Percentiles rank a stretch among this genome's conserved stretches.
Conservation (phyloP, 2,329 filamentous ascomycete genomes). For the Penicillium palitans region DNA sequence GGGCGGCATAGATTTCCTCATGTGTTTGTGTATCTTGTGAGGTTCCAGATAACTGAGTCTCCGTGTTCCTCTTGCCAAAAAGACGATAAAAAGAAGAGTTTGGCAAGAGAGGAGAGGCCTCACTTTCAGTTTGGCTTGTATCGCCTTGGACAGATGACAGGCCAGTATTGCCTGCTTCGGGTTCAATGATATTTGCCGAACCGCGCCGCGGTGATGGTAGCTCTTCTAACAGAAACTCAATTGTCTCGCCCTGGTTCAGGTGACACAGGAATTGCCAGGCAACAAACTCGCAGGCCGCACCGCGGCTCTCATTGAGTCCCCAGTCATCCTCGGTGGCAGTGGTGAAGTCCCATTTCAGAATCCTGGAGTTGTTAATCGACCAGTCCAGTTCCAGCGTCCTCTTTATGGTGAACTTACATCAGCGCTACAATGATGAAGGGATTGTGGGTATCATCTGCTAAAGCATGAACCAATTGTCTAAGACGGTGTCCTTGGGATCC, state of each 20-base stretch:
- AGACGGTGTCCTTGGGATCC: conserved; percentile 40
- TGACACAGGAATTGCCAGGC: conserved; percentile 63
- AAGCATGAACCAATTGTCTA: conserved; percentile 39
- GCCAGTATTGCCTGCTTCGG: conserved; percentile 23
- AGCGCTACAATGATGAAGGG: conserved; percentile 50
- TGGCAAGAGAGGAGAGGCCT: conserved; percentile 35
- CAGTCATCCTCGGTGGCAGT: conserved; percentile 54
- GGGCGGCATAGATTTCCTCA: conserved; percentile 58
- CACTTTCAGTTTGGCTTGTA: conserved; percentile 18
- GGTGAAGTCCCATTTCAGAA: conserved; percentile 58
- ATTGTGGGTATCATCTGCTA: conserved; percentile 47
- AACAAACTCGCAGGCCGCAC: conserved; percentile 60
- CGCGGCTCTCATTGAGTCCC: conserved; percentile 57
- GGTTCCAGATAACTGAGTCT: conserved; percentile 45
- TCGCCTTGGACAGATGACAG: conserved; percentile 13
- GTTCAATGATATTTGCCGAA: conserved; percentile 21
- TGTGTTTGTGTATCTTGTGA: conserved; percentile 45
- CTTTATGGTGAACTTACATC: conserved; percentile 45
- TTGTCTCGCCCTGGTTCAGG: conserved; percentile 57
- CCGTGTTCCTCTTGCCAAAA: conserved; percentile 38
- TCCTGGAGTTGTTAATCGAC: conserved; percentile 39
- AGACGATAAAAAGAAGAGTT: conserved; percentile 24
- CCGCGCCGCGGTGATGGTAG: conserved; percentile 35
- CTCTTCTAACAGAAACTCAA: conserved; percentile 59
- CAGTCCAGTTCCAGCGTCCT: background rate